phyloP scores from a whole-genome alignment of 2,329 filamentous ascomycete species.

The Colletotrichum sp. region DNA sequence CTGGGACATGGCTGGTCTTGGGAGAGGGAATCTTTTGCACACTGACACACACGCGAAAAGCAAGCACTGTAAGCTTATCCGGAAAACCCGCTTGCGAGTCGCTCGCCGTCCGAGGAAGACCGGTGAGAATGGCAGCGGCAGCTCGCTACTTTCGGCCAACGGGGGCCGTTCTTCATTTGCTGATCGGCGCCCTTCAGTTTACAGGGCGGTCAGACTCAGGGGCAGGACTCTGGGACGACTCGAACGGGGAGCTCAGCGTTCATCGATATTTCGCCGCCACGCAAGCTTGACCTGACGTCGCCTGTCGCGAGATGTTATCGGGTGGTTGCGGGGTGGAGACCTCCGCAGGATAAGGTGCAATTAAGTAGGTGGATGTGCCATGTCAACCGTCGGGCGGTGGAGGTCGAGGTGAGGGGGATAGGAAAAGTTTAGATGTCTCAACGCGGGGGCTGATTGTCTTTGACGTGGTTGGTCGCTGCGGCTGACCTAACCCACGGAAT shows the following conservation, averaged over 20 bases:
- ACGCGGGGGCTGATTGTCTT: background rate
- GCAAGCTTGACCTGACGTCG: background rate
- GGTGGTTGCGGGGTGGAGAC: conserved; percentile 9
- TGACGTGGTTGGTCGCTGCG: background rate
- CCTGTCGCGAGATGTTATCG: background rate
- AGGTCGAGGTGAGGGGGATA: background rate
- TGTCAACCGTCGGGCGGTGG: background rate
- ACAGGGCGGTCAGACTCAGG: background rate
- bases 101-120: background rate
- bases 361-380: background rate
- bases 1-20: conserved; percentile 9
- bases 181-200: background rate
- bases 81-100: background rate
- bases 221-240: background rate
- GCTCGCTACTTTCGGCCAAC: background rate
- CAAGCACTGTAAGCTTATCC: background rate
- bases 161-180: background rate
- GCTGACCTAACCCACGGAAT: background rate
- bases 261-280: background rate
- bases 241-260: background rate
- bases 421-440: background rate
- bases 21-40: background rate
- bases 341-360: background rate
- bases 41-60: background rate
- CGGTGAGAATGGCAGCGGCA: background rate